Evolutionary conservation across 495 filamentous ascomycete species (phyloP).

Genomic region (Penicillium arizonense): DNA sequence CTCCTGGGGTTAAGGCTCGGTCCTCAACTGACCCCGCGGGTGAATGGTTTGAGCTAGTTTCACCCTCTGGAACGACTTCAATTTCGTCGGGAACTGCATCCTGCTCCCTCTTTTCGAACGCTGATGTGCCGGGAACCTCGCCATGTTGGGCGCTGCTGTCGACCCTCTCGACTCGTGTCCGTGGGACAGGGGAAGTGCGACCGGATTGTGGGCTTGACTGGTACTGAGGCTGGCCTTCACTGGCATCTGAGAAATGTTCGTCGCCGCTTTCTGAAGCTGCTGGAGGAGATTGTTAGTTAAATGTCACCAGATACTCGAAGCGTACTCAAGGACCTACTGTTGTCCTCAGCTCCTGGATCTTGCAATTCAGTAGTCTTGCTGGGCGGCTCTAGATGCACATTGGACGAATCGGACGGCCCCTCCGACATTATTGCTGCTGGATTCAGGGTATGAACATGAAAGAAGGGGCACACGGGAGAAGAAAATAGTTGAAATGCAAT

Average conservation of each 20-base stretch:
- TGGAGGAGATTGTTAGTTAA: neutral
- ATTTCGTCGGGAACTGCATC: constrained; percentile 68
- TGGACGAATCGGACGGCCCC: constrained; percentile 35
- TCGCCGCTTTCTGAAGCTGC: constrained; percentile 67
- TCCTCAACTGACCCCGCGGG: constrained; percentile 31
- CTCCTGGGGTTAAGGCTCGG: constrained; percentile 47
- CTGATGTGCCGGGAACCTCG: constrained; percentile 60
- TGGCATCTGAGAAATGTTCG: constrained; percentile 90
- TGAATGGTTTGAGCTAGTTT: constrained; percentile 46
- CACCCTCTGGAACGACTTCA: constrained; percentile 58
- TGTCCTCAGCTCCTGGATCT: constrained; percentile 81
- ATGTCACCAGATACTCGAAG: constrained; percentile 3
- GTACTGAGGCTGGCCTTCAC: constrained; percentile 55
- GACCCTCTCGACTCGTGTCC: constrained; percentile 60
- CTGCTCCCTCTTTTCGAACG: constrained; percentile 54
- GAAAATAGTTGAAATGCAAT: constrained; percentile 10
- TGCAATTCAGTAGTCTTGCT: constrained; percentile 60
- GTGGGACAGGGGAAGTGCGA: constrained; percentile 56
- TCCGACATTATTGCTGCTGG: constrained; percentile 39
- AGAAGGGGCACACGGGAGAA: constrained; percentile 11
- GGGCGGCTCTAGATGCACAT: constrained; percentile 60
- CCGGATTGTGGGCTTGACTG: constrained; percentile 34
- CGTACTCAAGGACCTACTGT: constrained; percentile 50
- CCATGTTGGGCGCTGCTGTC: constrained; percentile 57
- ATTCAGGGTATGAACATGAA: constrained; percentile 20